Evolutionary conservation across 1,139 yeast species (phyloP), one percentile per base, ranked within the genome.

Genomic region (Magnusiomyces paraingens): DNA sequence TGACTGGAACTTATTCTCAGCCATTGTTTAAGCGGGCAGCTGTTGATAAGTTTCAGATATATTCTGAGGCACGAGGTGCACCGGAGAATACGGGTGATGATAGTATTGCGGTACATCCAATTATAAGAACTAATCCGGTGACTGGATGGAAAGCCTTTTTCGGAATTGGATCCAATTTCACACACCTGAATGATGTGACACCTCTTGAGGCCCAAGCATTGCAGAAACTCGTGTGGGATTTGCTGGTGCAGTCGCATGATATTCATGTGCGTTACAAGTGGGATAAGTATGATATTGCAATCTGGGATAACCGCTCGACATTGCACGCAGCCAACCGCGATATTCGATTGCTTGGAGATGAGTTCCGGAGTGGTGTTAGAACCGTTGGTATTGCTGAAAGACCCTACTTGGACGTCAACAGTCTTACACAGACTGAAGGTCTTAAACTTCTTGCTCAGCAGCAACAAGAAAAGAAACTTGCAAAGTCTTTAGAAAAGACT

Each of bases 381-480:
- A 84, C 80, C 20, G 79, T 82, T 5, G 72, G 83, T 0, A 73
- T 81, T 60, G 84, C 82, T 43, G 84, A 80, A 58, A 65, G 68
- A 45, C 84, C 84, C 36, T 75, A 57, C 67, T 80, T 76, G 63
- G 82, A 80, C 61, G 73, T 76, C 22, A 63, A 69, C 22, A 77
- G 83, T 26, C 75, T 76, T 64, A 75, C 82, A 38, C 83, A 80
- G 64, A 74, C 84, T 64, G 79, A 79, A 61, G 74, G 32, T 26
- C 32, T 26, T 26, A 8, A 26, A 26, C 8, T 26, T 26, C 32
- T 26, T 26, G 32, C 32, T 8, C 4, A 26, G 32, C 32, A 38
- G 41, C 18, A 40, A n/a, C 12, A n/a, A 40, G 21, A 40, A n/a
- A 40, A 40, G 18, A 40, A 17, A 20, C 11, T 12, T 10, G 15